phyloP scores from a whole-genome alignment of 2,329 filamentous ascomycete genomes.

The Cladophialophora bantiana region DNA sequence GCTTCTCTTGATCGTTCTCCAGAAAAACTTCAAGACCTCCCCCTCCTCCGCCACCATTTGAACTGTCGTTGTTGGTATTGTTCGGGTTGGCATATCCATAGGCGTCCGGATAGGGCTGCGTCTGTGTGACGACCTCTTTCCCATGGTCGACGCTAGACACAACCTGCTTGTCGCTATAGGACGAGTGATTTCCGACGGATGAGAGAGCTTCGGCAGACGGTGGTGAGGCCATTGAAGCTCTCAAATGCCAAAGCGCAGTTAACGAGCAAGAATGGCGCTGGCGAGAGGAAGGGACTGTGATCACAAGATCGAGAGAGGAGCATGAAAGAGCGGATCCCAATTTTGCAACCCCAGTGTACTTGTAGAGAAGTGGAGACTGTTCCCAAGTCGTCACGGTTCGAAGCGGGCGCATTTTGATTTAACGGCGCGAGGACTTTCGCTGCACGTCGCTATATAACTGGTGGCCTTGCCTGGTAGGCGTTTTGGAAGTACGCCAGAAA shows the following conservation, averaged over 20 bases:
- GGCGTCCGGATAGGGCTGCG: conserved; percentile 17
- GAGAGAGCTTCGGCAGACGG: background rate
- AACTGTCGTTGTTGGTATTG: conserved; percentile 13
- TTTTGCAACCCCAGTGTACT: background rate
- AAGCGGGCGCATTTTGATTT: background rate
- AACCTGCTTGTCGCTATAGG: conserved; percentile 20
- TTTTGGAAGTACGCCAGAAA: background rate
- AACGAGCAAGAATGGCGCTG: background rate
- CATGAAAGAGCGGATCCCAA: background rate
- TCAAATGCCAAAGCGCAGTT: background rate
- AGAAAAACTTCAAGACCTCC: conserved; percentile 4
- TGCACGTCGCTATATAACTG: background rate
- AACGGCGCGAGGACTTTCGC: background rate
- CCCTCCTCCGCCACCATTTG: conserved; percentile 1
- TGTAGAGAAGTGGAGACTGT: background rate
- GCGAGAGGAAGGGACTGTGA: background rate
- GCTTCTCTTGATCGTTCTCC: background rate
- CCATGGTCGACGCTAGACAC: conserved; percentile 16
- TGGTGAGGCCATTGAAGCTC: background rate
- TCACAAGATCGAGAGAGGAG: background rate
- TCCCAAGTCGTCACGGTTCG: background rate
- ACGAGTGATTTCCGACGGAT: background rate
- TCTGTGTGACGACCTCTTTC: conserved; percentile 8
- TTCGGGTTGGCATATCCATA: conserved; percentile 12
- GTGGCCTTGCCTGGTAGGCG: background rate